These are phyloP conservation scores for Microsporum audouinii DNA, from an alignment of 2,329 filamentous ascomycete species.

Conservation along the genomic window DNA sequence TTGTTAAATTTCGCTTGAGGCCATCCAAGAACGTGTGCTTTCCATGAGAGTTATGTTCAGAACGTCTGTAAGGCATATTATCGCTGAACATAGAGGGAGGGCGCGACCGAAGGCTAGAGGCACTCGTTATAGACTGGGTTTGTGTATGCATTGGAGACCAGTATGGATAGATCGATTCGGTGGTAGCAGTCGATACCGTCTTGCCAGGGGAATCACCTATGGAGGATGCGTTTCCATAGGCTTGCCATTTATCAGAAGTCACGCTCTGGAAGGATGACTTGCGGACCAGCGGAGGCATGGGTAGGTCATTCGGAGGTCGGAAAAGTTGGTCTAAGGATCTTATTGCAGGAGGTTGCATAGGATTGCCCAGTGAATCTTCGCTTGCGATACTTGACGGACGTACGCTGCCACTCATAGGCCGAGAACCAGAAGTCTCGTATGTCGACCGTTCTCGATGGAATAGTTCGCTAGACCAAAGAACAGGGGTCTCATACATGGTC, in stretches of 20 bases:
- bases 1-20: constrained; percentile 67
- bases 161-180: constrained; percentile 67
- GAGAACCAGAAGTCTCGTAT: constrained; percentile 32
- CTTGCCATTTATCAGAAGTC: constrained; percentile 54
- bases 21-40: constrained; percentile 69
- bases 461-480: constrained; percentile 84
- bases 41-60: constrained; percentile 44
- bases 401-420: constrained; percentile 28
- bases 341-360: constrained; percentile 18
- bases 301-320: constrained; percentile 23
- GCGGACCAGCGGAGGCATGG: constrained; percentile 30
- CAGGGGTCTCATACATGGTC: constrained; percentile 69
- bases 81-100: constrained; percentile 34
- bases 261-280: constrained; percentile 60
- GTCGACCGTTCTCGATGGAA: constrained; percentile 57
- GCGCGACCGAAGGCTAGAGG: constrained; percentile 45
- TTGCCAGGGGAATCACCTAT: constrained; percentile 47
- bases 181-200: constrained; percentile 59
- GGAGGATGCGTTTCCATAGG: constrained; percentile 50
- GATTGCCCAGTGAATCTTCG: constrained; percentile 28
- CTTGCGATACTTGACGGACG: constrained; percentile 35
- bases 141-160: constrained; percentile 77
- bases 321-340: constrained; percentile 24
- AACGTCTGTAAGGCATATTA: constrained; percentile 23
- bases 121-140: constrained; percentile 51